Conservation (phyloP, 1,284 basidiomycete species). For the Hypsizygus ulmarius region DNA sequence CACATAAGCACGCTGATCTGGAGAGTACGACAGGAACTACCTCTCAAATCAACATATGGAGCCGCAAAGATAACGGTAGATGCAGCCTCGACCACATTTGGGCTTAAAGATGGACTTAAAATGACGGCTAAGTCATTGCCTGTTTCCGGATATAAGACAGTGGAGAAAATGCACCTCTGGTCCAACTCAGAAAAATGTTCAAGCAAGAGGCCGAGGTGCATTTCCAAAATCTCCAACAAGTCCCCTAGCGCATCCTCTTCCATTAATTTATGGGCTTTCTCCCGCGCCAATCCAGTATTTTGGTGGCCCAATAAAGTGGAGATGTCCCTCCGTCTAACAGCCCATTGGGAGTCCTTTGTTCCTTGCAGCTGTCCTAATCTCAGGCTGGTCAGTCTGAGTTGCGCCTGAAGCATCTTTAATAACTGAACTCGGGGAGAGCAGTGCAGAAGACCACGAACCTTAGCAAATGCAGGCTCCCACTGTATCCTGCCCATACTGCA, state of each 20-base stretch:
- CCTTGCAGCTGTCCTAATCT: constrained; percentile 67
- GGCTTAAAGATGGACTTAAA: constrained; percentile 44
- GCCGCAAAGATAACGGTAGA: constrained; percentile 66
- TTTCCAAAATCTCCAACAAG: constrained; percentile 61
- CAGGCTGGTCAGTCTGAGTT: constrained; percentile 62
- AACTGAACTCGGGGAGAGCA: neutral
- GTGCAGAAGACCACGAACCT: constrained; percentile 34
- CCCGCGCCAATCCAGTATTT: constrained; percentile 59
- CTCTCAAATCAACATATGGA: constrained; percentile 55
- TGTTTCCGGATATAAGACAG: constrained; percentile 4
- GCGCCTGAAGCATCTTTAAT: constrained; percentile 40
- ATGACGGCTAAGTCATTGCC: constrained; percentile 4
- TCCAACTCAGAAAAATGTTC: constrained; percentile 59
- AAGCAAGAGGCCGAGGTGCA: constrained; percentile 59
- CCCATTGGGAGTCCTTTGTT: constrained; percentile 60
- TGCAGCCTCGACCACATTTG: constrained; percentile 57
- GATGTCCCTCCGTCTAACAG: constrained; percentile 62
- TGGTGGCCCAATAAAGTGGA: constrained; percentile 60
- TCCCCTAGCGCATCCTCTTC: constrained; percentile 61
- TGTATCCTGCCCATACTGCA: constrained; percentile 10
- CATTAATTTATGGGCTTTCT: constrained; percentile 65
- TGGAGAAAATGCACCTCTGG: constrained; percentile 36
- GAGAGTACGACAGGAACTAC: constrained; percentile 29
- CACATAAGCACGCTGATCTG: constrained; percentile 1
- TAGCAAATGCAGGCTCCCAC: constrained; percentile 47